A percentile compares a stretch with the other conserved stretches of the same genome.
Conservation (phyloP, 768 basidiomycete genomes). For the Pholiota microspora region DNA sequence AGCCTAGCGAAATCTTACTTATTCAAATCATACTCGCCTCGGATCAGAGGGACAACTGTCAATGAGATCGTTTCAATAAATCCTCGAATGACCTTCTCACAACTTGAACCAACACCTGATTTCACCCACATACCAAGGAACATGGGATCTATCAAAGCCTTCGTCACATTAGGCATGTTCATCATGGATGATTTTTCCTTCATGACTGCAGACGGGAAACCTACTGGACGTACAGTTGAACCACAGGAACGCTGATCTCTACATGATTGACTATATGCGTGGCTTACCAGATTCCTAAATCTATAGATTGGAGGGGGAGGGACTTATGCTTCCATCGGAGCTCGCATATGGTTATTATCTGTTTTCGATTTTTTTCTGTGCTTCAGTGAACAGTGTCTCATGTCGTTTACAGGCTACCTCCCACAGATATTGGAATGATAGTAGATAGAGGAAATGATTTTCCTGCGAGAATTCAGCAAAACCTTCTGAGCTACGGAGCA, state of each 20-base stretch:
- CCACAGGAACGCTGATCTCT: constrained; percentile 44
- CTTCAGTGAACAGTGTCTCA: neutral
- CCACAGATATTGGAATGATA: constrained; percentile 73
- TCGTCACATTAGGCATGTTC: constrained; percentile 84
- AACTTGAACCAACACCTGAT: too few relatives aligned
- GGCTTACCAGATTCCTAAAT: constrained; percentile 6
- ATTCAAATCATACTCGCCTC: too few relatives aligned
- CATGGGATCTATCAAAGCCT: constrained; percentile 17
- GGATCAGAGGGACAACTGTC: neutral
- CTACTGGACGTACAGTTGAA: constrained; percentile 41
- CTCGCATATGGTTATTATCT: constrained; percentile 67
- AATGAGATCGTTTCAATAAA: too few relatives aligned
- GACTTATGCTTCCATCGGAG: constrained; percentile 76
- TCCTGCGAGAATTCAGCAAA: constrained; percentile 50
- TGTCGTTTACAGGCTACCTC: constrained; percentile 51
- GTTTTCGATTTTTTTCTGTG: neutral
- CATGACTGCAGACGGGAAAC: constrained; percentile 51
- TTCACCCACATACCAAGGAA: too few relatives aligned
- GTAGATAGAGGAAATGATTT: constrained; percentile 83
- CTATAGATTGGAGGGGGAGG: constrained; percentile 88
- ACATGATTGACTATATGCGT: neutral
- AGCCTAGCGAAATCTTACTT: too few relatives aligned
- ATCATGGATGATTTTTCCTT: constrained; percentile 84
- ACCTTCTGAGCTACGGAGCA: constrained; percentile 59
- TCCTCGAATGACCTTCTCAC: too few relatives aligned